Evolutionary conservation across 1,284 basidiomycete species (phyloP).

Genomic region (Boletus chippewaensis): DNA sequence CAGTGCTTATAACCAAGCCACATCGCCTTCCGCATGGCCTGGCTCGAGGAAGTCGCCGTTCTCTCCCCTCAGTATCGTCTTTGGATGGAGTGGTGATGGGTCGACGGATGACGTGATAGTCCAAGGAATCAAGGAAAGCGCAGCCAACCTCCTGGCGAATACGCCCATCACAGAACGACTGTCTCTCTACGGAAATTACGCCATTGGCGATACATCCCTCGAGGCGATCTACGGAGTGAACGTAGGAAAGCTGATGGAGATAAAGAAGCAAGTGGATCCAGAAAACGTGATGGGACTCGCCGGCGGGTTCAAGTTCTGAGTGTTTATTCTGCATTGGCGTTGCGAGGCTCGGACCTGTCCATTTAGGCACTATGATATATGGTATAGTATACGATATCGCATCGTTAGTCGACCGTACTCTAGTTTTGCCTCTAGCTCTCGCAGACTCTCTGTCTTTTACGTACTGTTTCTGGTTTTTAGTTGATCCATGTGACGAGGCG

Average conservation of each 20-base stretch:
- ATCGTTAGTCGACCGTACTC: constrained; percentile 1
- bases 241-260: constrained; percentile 32
- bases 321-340: background rate
- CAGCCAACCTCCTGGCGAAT: constrained; percentile 35
- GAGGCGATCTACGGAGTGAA: constrained; percentile 47
- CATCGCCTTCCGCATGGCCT: constrained; percentile 44
- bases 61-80: constrained; percentile 45
- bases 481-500: background rate
- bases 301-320: constrained; percentile 38
- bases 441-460: background rate
- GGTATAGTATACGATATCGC: background rate
- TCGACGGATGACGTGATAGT: constrained; percentile 38
- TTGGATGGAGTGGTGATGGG: constrained; percentile 36
- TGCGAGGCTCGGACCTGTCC: constrained; percentile 7
- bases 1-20: constrained; percentile 37
- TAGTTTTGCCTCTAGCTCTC: background rate
- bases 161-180: constrained; percentile 35
- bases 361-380: constrained; percentile 3
- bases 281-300: constrained; percentile 51
- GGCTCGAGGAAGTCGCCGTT: constrained; percentile 37
- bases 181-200: constrained; percentile 49
- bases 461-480: constrained; percentile 1
- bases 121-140: constrained; percentile 37
- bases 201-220: constrained; percentile 43
- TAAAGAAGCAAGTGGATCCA: constrained; percentile 45